Percentiles rank a stretch among this genome's conserved stretches.
Evolutionary conservation across 257 asterid species (phyloP).

Genomic region (Przewalskia tangutica): DNA sequence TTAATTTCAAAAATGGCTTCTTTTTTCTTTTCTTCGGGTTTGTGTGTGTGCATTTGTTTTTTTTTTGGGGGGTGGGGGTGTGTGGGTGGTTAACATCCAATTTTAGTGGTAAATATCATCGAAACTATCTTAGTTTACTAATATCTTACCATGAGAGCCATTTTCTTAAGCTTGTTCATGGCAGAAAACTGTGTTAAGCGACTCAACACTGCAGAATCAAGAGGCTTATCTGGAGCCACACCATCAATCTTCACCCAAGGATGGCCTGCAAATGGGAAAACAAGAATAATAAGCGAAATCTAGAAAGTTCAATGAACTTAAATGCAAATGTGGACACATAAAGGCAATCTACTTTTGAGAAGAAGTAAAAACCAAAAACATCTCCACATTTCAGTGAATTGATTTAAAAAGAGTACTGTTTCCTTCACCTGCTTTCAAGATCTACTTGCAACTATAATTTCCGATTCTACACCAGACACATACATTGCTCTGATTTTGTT

Average conservation of each 20-base stretch:
- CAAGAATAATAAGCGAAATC: not conserved
- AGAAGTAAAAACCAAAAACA: not conserved
- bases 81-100: not conserved
- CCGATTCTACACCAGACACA: not conserved
- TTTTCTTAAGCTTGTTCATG: constrained; percentile 36
- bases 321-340: not conserved
- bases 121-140: not conserved
- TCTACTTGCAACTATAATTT: not conserved
- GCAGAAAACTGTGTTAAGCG: constrained; percentile 37
- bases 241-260: constrained; percentile 74
- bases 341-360: not conserved
- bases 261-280: constrained; percentile 41
- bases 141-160: constrained; percentile 29
- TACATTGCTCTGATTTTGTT: not conserved
- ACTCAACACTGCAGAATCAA: constrained; percentile 62
- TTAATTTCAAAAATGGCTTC: not conserved
- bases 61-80: not conserved
- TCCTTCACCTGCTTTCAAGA: not conserved
- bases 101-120: not conserved
- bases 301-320: not conserved
- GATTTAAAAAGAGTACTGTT: not conserved
- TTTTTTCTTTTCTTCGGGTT: not conserved
- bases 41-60: not conserved
- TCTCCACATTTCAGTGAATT: not conserved
- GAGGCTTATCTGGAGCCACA: constrained; percentile 76